phyloP scores from a whole-genome alignment of 2,329 filamentous ascomycete species.

The Aureobasidium sp. region DNA sequence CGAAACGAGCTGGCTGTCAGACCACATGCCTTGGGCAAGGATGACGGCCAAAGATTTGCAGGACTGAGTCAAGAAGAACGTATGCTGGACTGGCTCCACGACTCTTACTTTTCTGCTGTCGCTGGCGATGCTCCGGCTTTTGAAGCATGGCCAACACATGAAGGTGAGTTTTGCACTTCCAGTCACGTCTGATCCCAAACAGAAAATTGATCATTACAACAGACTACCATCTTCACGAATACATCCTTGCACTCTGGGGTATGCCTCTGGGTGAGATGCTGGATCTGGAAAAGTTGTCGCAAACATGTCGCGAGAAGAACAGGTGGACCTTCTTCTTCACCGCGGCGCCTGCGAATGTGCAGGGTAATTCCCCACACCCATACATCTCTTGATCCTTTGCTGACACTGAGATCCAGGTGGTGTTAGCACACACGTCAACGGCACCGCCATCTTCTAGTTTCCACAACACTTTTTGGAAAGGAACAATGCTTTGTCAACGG shows the following conservation, averaged over 20 bases:
- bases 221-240: constrained; percentile 46
- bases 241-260: constrained; percentile 44
- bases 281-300: constrained; percentile 40
- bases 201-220: constrained; percentile 21
- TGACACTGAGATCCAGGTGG: constrained; percentile 21
- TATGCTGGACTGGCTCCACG: constrained; percentile 30
- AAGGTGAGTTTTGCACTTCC: constrained; percentile 21
- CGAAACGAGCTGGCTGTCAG: constrained; percentile 31
- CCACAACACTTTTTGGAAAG: not conserved
- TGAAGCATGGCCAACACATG: constrained; percentile 39
- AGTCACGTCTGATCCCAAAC: not conserved
- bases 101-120: constrained; percentile 49
- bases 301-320: constrained; percentile 15
- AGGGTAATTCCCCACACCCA: constrained; percentile 29
- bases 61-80: constrained; percentile 13
- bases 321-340: constrained; percentile 39
- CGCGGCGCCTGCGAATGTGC: constrained; percentile 50
- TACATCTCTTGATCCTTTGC: not conserved
- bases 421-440: constrained; percentile 36
- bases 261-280: constrained; percentile 49
- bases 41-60: constrained; percentile 20
- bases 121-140: constrained; percentile 55
- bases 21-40: constrained; percentile 35
- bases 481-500: too few relatives aligned
- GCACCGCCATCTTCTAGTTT: constrained; percentile 29